Conservation (phyloP, 116 monocot genomes). For the Thalassia testudinum region DNA sequence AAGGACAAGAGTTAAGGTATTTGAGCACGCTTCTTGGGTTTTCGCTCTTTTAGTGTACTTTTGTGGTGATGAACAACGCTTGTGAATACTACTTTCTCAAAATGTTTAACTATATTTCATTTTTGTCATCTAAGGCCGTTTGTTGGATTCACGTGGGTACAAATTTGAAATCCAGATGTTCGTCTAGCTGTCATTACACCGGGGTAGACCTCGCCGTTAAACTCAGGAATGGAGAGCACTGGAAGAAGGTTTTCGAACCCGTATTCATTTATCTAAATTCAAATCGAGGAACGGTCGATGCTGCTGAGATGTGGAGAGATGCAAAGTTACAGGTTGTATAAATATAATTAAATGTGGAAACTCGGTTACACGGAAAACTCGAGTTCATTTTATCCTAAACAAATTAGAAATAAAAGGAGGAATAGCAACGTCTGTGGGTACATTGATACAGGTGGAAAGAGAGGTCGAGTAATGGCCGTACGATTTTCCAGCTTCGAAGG, state of each 20-base stretch:
- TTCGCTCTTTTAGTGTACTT: too few species aligned
- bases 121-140: background rate
- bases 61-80: too few species aligned
- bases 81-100: too few species aligned
- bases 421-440: background rate
- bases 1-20: too few species aligned
- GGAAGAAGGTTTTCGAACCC: conserved; percentile 54
- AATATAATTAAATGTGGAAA: background rate
- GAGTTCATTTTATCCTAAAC: background rate
- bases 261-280: conserved; percentile 70
- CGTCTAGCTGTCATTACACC: conserved; percentile 58
- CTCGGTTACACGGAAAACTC: background rate
- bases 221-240: conserved; percentile 62
- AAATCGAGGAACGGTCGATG: conserved; percentile 16
- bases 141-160: background rate
- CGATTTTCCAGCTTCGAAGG: conserved; percentile 60
- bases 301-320: conserved; percentile 51
- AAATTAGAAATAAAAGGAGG: background rate
- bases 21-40: too few species aligned
- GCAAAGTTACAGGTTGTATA: conserved; percentile 63
- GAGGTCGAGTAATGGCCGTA: conserved; percentile 80
- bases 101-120: too few species aligned
- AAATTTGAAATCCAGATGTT: conserved; percentile 35
- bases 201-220: conserved; percentile 53
- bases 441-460: conserved; percentile 31